Evolutionary conservation across 148 eudicot species (phyloP), one percentile per base, ranked within the genome.

Genomic region (Chenopodium suecicum): DNA sequence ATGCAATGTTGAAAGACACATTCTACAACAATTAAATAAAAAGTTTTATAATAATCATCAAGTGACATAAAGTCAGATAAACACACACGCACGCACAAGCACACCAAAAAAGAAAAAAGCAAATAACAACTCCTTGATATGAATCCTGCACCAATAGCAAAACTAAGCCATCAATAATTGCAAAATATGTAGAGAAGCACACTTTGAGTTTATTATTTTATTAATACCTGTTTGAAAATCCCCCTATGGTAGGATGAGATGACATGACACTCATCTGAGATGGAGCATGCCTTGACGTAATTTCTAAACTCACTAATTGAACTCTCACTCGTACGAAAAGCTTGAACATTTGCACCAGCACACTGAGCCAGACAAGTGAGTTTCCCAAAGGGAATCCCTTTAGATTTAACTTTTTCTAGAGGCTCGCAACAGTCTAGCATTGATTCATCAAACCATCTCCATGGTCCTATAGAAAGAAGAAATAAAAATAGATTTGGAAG

Each of bases 401-500:
- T 86, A 78, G 88, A 89, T 85, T 93, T 93, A 74, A 94, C 92
- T 86, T 90, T 93, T 82, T 94, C 98, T 86, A 94, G 83, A 75
- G 98, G 94, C 87, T 94, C 97, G 54, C 98, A 94, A 44, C 98
- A 94, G 82, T 91, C 92, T 85, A 94, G 84, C 98, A 94, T 94
- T 73, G 94, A 88, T 80, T 94, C 98, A 84, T 94, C 98, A 87
- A 90, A 94, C 98, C 98, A 94, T 83, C 98, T 90, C 98, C 98
- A 94, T 10, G 98, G 98, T 73, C 98, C 98, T 94, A 66, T 25
- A 31, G 47, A 46, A 63, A 20, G 48, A 70, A 46, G 50, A 71
- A 7, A 76, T 23, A 32, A 19, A 23, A 52, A 46, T 25, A 27
- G 62, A 76, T 76, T 56, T 20, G 44, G 34, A 65, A n/a, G 17